Evolutionary conservation across 208 protist genomes (phyloP).

Genomic region (Wallacemonas sp.): DNA sequence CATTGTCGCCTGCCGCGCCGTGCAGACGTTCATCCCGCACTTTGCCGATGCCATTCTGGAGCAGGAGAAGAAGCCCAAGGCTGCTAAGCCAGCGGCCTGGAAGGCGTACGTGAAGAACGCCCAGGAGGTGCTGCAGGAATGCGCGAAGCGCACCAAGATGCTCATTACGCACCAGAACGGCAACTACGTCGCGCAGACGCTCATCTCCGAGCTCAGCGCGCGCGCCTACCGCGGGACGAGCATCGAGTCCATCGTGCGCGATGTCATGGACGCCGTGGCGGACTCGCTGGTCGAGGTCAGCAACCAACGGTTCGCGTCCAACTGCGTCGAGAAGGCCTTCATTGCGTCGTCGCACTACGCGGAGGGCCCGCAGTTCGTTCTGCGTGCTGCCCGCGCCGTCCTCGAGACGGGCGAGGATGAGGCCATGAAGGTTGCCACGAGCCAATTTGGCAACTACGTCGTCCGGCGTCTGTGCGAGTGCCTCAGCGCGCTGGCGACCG

Average conservation of each 20-base stretch:
- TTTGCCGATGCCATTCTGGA: conserved; percentile 68
- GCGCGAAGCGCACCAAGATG: conserved; percentile 29
- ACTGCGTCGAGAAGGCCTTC: conserved; percentile 80
- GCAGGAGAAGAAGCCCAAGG: conserved; percentile 34
- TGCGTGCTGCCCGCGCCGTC: conserved; percentile 52
- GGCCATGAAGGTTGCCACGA: conserved; percentile 45
- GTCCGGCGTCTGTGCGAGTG: conserved; percentile 61
- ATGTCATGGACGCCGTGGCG: conserved; percentile 55
- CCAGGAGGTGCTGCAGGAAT: conserved; percentile 43
- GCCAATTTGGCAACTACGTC: conserved; percentile 81
- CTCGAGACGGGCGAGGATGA: conserved; percentile 44
- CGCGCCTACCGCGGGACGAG: conserved; percentile 48
- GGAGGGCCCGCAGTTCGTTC: conserved; percentile 41
- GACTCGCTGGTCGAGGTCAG: conserved; percentile 63
- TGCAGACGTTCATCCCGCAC: conserved; percentile 70
- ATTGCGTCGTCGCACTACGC: conserved; percentile 33
- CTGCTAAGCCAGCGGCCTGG: conserved; percentile 23
- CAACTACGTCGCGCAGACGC: conserved; percentile 76
- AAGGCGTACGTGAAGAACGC: conserved; percentile 43
- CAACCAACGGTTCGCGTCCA: conserved; percentile 77
- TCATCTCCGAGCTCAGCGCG: conserved; percentile 59
- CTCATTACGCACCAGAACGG: conserved; percentile 55
- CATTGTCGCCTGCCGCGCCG: conserved; percentile 65
- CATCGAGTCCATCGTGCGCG: conserved; percentile 43
- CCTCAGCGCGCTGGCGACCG: conserved; percentile 54